phyloP scores from a whole-genome alignment of 2,329 filamentous ascomycete genomes.

The Ophiocordyceps camponoti-floridani region DNA sequence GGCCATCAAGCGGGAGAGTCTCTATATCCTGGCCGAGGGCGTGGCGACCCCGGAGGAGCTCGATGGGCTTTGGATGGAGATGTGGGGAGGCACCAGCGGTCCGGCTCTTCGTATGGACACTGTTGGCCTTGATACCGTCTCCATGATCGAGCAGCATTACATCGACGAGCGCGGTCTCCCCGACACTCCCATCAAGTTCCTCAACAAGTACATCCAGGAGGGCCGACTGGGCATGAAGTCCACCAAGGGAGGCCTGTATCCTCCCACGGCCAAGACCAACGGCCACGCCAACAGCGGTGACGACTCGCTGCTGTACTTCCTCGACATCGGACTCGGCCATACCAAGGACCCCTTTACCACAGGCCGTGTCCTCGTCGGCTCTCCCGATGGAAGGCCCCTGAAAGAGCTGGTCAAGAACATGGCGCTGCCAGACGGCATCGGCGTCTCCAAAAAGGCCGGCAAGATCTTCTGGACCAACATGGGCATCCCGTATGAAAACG shows the following conservation, averaged over 20 bases:
- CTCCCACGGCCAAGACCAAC: slow-evolving; percentile 5
- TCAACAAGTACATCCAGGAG: slow-evolving; percentile 24
- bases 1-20: slow-evolving; percentile 31
- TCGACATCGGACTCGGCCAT: too few relatives aligned
- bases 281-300: slow-evolving; percentile 1
- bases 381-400: slow-evolving; percentile 1
- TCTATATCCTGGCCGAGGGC: slow-evolving; percentile 30
- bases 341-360: background rate
- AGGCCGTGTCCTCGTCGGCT: slow-evolving; percentile 5
- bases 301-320: background rate
- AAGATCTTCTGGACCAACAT: slow-evolving; percentile 30
- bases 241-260: slow-evolving; percentile 19
- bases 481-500: slow-evolving; percentile 19
- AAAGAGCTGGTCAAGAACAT: slow-evolving; percentile 8
- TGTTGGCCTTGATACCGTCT: slow-evolving; percentile 33
- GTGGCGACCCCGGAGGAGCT: slow-evolving; percentile 29
- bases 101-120: slow-evolving; percentile 21
- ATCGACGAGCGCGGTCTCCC: slow-evolving; percentile 26
- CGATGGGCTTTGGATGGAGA: slow-evolving; percentile 26
- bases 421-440: slow-evolving; percentile 25
- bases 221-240: slow-evolving; percentile 28
- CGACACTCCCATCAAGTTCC: slow-evolving; percentile 22
- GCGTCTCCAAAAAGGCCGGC: slow-evolving; percentile 11
- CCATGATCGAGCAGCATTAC: slow-evolving; percentile 34
- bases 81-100: slow-evolving; percentile 11